Conservation (phyloP, 2,329 filamentous ascomycete genomes). For the Pseudocercospora pini-densiflorae region DNA sequence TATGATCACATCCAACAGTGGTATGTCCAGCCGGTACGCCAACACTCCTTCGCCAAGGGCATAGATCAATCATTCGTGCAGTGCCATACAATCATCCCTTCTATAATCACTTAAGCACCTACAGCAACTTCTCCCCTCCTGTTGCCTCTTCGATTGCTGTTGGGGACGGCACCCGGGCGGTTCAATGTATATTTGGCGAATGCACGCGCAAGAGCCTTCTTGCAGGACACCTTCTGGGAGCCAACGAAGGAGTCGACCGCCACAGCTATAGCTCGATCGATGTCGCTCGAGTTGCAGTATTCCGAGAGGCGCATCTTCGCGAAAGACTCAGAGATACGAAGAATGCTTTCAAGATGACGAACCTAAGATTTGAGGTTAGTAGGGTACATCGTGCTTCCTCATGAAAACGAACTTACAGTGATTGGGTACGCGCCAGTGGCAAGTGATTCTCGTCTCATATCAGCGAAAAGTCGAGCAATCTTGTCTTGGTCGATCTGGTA, state of each 20-base stretch:
- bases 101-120: constrained; percentile 24
- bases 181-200: constrained; percentile 85
- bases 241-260: constrained; percentile 96
- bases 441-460: constrained; percentile 91
- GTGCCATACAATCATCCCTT: background rate
- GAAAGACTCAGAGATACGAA: constrained; percentile 92
- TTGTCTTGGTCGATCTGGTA: constrained; percentile 99
- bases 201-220: constrained; percentile 90
- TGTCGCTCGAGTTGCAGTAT: constrained; percentile 87
- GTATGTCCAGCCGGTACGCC: background rate
- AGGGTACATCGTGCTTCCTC: background rate
- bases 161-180: constrained; percentile 48
- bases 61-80: background rate
- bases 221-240: constrained; percentile 95
- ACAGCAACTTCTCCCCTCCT: constrained; percentile 27
- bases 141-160: constrained; percentile 15
- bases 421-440: constrained; percentile 97
- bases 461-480: constrained; percentile 88
- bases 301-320: constrained; percentile 98
- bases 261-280: constrained; percentile 95
- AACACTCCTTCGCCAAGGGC: background rate
- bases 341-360: constrained; percentile 96
- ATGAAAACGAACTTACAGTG: constrained; percentile 68
- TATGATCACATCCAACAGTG: background rate
- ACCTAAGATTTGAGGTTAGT: constrained; percentile 60